phyloP scores from a whole-genome alignment of 2,329 filamentous ascomycete genomes.

The Ophiocordyceps camponoti-leonardi region DNA sequence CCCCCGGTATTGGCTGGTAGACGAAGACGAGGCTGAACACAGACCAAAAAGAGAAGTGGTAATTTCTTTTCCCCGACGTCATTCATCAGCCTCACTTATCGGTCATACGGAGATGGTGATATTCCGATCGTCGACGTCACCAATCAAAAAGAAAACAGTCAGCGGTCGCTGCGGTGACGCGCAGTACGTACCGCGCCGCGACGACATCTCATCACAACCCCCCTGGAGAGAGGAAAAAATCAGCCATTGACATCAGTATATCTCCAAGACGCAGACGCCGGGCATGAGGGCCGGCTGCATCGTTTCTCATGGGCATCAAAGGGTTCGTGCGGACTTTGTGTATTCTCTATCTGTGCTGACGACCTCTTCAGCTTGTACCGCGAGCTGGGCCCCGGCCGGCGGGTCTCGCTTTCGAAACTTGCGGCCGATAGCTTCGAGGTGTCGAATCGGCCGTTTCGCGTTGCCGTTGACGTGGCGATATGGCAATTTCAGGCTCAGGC shows the following conservation, averaged over 20 bases:
- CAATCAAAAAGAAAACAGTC: too few species aligned
- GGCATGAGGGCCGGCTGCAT: neutral
- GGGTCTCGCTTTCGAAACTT: slow-evolving; percentile 68
- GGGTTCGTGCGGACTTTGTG: slow-evolving; percentile 25
- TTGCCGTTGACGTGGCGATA: slow-evolving; percentile 90
- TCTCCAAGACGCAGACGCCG: neutral
- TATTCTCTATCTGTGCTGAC: neutral
- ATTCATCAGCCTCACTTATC: neutral
- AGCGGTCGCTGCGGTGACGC: slow-evolving; percentile 13
- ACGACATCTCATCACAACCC: too few species aligned
- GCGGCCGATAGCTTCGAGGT: slow-evolving; percentile 60
- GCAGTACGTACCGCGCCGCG: slow-evolving; percentile 1
- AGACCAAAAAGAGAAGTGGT: neutral
- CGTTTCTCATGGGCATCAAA: slow-evolving; percentile 43
- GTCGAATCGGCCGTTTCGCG: slow-evolving; percentile 54
- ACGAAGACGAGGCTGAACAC: neutral
- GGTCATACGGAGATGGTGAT: neutral
- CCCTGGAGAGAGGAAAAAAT: too few species aligned
- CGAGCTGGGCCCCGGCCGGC: slow-evolving; percentile 66
- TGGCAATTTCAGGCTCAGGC: slow-evolving; percentile 93
- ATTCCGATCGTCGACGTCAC: neutral
- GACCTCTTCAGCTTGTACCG: slow-evolving; percentile 54
- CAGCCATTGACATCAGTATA: neutral
- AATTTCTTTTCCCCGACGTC: neutral
- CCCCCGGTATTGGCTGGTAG: neutral